A percentile compares a stretch with the other conserved stretches of the same genome.
These are phyloP conservation scores for Trichoderma lentiforme DNA, from an alignment of 2,329 filamentous ascomycete species.

Conservation along the genomic window DNA sequence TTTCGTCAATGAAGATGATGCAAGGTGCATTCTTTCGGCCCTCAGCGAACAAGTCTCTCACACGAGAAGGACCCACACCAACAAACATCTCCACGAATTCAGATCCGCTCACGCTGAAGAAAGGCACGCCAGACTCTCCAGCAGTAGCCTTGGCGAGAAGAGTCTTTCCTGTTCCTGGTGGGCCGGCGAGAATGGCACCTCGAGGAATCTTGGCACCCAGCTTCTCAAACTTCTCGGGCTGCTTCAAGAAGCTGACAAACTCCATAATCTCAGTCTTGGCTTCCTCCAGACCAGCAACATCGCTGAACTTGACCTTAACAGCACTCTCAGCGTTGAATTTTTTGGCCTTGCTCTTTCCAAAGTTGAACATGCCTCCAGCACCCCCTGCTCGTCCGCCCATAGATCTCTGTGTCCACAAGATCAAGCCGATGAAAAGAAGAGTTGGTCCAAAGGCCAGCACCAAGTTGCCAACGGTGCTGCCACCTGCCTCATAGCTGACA, in stretches of 20 bases:
- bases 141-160: constrained; percentile 95
- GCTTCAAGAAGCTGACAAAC: constrained; percentile 95
- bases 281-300: constrained; percentile 97
- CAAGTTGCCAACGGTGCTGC: constrained; percentile 69
- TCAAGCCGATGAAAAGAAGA: constrained; percentile 75
- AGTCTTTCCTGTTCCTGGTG: constrained; percentile 97
- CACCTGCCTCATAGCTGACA: constrained; percentile 79
- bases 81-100: constrained; percentile 99
- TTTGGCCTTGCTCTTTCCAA: constrained; percentile 93
- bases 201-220: constrained; percentile 97
- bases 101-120: constrained; percentile 97
- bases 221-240: constrained; percentile 86
- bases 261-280: constrained; percentile 99
- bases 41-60: constrained; percentile 90
- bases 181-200: constrained; percentile 94
- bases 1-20: constrained; percentile 99
- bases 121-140: constrained; percentile 93
- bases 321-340: constrained; percentile 97
- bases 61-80: constrained; percentile 92
- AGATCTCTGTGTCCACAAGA: constrained; percentile 75
- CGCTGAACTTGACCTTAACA: constrained; percentile 93
- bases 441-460: constrained; percentile 81
- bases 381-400: constrained; percentile 61
- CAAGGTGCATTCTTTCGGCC: constrained; percentile 95
- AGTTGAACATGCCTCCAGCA: constrained; percentile 80